Evolutionary conservation across 768 basidiomycete genomes (phyloP), one percentile per base, ranked within the genome.

Genomic region (Amyloporia xantha): DNA sequence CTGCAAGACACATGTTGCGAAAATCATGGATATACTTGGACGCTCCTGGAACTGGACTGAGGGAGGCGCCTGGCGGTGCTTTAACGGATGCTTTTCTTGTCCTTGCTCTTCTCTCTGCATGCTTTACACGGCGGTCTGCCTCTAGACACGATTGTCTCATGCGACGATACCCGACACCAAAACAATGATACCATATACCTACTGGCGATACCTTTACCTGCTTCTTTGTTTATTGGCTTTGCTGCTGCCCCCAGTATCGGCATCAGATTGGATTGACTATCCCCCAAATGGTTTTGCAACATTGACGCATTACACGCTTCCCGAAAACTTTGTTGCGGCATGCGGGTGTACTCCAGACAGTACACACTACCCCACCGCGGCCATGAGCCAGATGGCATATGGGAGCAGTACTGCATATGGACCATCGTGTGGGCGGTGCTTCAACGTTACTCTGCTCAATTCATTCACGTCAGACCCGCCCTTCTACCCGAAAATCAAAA

Each of bases 341-440:
- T 91, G 89, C 58, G 90, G 89, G 48, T 92, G 90, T 62, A 81
- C 79, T 1, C 74, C 75, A 7, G 69, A 51, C 28, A 63, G 59
- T 52, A 67, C 63, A 28, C 68, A 79, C 56, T 88, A 82, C 56
- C 88, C 89, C 5, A 91, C 88, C 1, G 89, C 83, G 9, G 89
- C 89, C 7, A 65, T 91, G 51, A 87, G 73, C 49, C 82, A 89
- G 59, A 80, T 84, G 73, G 89, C 89, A 1, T 91, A 76, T 54
- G 87, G 89, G 0, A 86, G 83, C 60, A 81, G 78, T 49, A 72
- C 69, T n/a, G 74, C 74, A 11, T 90, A 80, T 57, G 82, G 87
- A 12, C 82, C 86, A 27, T 75, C 72, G 2, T 90, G 86, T 59
- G 89, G 89, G 23, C 75, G 72, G 46, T 91, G 89, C 72, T 91